Evolutionary conservation across 2,329 filamentous ascomycete species (phyloP), one percentile per base, ranked within the genome.

Genomic region (Fusarium sp.): DNA sequence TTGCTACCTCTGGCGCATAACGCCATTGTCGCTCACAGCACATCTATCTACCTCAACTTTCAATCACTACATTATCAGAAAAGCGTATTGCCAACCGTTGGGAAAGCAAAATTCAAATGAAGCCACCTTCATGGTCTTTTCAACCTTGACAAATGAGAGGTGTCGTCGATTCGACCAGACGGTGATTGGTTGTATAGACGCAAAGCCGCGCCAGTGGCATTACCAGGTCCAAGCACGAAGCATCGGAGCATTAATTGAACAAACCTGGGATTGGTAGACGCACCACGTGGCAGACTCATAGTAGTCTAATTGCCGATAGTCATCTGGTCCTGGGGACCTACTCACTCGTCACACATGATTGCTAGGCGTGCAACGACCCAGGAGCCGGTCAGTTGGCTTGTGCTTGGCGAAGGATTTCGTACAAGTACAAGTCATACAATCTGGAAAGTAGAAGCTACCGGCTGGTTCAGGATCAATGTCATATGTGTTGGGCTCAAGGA

Each of bases 41-140:
- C 33, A 15, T 31, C 50, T n/a, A 15, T 31, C 50, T n/a, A 38
- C 28, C 33, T 42, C 51, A 41, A 33, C 22, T n/a, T 55, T 28
- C n/a, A 11, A 26, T 12, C 33, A 26, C 26, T 38, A 15, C 5
- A 26, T 42, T 5, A 38, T 47, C 30, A 9, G 47, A 28, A 53
- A 26, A 16, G 9, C 15, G 39, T n/a, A 33, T 44, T 13, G 5
- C 24, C 11, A n/a, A 12, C 20, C 7, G 16, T 24, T 31, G n/a
- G n/a, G 15, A 28, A 15, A 58, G 6, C 22, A 10, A 70, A 69
- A 70, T 54, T 69, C 66, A 70, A 69, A 53, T 28, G 30, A 64
- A 39, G n/a, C 38, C 6, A 26, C n/a, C 7, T 20, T 6, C 26
- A 35, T 28, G 10, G 13, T n/a, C 30, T 39, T 53, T 20, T 44